Percentiles rank a stretch among this genome's conserved stretches.
These are phyloP conservation scores for Skeletonema tropicum DNA, from an alignment of 108 stramenopile species.

Conservation along the genomic window DNA sequence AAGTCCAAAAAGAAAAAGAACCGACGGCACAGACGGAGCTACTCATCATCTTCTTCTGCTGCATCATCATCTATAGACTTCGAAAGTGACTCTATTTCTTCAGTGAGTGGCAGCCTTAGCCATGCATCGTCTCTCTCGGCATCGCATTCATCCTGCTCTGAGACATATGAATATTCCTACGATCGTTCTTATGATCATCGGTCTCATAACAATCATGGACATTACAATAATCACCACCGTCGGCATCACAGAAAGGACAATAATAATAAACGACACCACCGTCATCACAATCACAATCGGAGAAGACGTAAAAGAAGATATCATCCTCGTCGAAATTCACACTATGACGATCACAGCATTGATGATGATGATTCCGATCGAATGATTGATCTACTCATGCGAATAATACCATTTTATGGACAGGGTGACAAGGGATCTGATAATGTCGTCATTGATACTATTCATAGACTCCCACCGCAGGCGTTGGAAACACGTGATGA, in stretches of 20 bases:
- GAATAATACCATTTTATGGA: conserved; percentile 45
- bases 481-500: conserved; percentile 44
- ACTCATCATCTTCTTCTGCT: not conserved
- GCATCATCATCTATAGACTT: not conserved
- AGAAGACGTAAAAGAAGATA: conserved; percentile 6
- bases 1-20: not conserved
- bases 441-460: conserved; percentile 44
- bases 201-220: not conserved
- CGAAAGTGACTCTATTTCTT: not conserved
- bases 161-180: conserved; percentile 7
- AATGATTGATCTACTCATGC: conserved; percentile 40
- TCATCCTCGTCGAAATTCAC: not conserved
- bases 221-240: not conserved
- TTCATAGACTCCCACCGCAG: conserved; percentile 39
- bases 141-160: not conserved
- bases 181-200: not conserved
- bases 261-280: conserved; percentile 1
- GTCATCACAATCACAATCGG: not conserved
- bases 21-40: not conserved
- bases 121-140: not conserved
- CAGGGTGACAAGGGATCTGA: conserved; percentile 39
- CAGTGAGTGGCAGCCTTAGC: conserved; percentile 1
- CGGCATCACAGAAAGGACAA: not conserved
- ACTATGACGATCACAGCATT: not conserved
- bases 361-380: conserved; percentile 28